Conservation (phyloP, 1,284 basidiomycete genomes). For the Phlebopus sp. region DNA sequence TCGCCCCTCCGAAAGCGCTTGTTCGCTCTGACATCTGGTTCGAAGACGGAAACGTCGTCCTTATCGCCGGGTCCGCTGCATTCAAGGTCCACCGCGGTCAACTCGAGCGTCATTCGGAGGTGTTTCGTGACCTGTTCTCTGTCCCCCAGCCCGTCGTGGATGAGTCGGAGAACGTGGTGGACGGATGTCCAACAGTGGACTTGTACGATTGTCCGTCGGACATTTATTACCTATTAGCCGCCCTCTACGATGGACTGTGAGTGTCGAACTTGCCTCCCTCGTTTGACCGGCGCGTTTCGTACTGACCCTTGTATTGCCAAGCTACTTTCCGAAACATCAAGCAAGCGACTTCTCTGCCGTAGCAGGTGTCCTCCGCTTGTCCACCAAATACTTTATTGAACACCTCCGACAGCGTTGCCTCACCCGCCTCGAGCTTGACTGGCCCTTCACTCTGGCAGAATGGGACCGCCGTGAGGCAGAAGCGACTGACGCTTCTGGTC, state of each 20-base stretch:
- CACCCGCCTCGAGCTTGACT: constrained; percentile 53
- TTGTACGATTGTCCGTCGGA: constrained; percentile 57
- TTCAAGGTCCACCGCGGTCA: constrained; percentile 75
- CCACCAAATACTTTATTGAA: constrained; percentile 67
- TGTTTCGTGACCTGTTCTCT: constrained; percentile 62
- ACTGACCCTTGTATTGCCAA: not conserved
- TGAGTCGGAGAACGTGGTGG: constrained; percentile 40
- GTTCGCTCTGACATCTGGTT: constrained; percentile 65
- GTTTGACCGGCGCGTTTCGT: not conserved
- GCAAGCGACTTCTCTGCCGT: constrained; percentile 55
- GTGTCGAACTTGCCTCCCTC: constrained; percentile 10
- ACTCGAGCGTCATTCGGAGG: constrained; percentile 66
- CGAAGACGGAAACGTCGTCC: constrained; percentile 63
- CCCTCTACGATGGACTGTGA: constrained; percentile 56
- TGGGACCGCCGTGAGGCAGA: constrained; percentile 66
- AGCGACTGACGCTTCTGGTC: constrained; percentile 43
- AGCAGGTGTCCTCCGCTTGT: constrained; percentile 60
- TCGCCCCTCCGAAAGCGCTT: constrained; percentile 26
- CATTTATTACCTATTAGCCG: constrained; percentile 52
- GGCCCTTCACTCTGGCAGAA: constrained; percentile 57
- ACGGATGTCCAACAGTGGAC: constrained; percentile 49
- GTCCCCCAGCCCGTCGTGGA: constrained; percentile 50
- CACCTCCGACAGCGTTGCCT: constrained; percentile 56
- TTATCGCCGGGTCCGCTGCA: constrained; percentile 50
- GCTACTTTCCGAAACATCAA: constrained; percentile 41